A percentile compares a stretch with the other conserved stretches of the same genome.
Evolutionary conservation across 495 filamentous ascomycete species (phyloP).

Genomic region (Tuber aestivum): DNA sequence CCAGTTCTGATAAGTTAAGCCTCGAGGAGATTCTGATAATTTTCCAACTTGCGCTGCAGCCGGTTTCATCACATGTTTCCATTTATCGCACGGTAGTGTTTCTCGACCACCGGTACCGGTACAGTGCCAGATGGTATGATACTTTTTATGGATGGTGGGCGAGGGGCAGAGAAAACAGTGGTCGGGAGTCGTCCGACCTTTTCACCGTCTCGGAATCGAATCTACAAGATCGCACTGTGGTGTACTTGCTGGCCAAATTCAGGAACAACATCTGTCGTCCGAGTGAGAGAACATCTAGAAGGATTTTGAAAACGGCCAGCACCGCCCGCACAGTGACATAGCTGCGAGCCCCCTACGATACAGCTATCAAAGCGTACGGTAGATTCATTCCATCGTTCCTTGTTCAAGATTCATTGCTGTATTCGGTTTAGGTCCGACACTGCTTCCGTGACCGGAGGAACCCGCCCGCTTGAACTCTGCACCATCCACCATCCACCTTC

Average conservation of each 20-base stretch:
- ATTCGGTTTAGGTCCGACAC: conserved; percentile 2
- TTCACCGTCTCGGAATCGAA: neutral
- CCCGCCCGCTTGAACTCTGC: neutral
- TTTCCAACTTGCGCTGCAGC: neutral
- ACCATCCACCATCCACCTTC: neutral
- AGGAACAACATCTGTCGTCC: neutral
- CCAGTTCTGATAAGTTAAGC: neutral
- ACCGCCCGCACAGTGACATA: neutral
- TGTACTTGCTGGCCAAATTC: neutral
- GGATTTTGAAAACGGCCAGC: conserved; percentile 5
- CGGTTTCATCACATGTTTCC: neutral
- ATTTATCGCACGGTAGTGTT: neutral
- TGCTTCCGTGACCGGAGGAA: neutral
- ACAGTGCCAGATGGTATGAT: too few relatives aligned
- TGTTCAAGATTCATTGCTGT: neutral
- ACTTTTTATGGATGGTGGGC: neutral
- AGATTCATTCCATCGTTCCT: neutral
- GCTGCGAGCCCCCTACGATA: too few relatives aligned
- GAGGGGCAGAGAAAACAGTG: neutral
- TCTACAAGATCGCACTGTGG: neutral
- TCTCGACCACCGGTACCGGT: neutral
- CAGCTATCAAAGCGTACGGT: neutral
- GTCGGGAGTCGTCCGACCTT: conserved; percentile 2
- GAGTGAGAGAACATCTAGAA: neutral
- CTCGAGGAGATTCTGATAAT: neutral